Base-by-base conservation (phyloP, 495 filamentous ascomycete species). In the Penicillium steckii region DNA sequence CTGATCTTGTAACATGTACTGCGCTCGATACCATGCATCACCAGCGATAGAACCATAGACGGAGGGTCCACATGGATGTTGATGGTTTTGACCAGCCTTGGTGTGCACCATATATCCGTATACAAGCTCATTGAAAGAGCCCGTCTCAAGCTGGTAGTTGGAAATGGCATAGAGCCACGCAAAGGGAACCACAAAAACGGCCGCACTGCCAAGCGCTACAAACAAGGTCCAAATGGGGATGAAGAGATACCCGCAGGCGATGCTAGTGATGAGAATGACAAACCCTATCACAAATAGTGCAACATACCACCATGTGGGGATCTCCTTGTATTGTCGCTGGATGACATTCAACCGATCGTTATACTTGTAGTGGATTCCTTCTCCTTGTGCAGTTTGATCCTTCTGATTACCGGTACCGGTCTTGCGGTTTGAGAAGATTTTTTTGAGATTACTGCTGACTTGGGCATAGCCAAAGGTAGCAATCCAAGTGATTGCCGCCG, bases 161-260 rank as follows among this genome's bases (percentile, higher is more conserved):
- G 79, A 80, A 33, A 82, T 72, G 6, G 76, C 74, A 48, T 81
- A 83, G 2, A 83, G 70, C 75, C 78, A 83, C 13, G 71, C 73
- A 15, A 83, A 74, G 4, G 79, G 80, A 10, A 79, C 54, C 41
- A 81, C 78, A 29, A 80, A 71, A 21, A 79, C 45, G 10, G 74
- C 78, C 2, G 78, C 75, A 18, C 74, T 80, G 2, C 61, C 60
- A 24, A 82, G 60, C 1, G 73, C 81, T 2, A 83, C 73, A 27
- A 84, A 75, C 22, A 77, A 72, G 3, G 80, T 79, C 79, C 77
- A 82, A 46, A 80, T 72, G 3, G 78, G 80, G 48, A 84, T 82
- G 53, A 75, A 84, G 19, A 82, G 66, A 19, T 76, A 63, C n/a
- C 74, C 70, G 10, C 66, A 67, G 0, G 66, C 73, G 3, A 80